Percentiles rank a stretch among this genome's conserved stretches.
phyloP scores from a whole-genome alignment of 75 land plant species.

The Larix kaempferi region DNA sequence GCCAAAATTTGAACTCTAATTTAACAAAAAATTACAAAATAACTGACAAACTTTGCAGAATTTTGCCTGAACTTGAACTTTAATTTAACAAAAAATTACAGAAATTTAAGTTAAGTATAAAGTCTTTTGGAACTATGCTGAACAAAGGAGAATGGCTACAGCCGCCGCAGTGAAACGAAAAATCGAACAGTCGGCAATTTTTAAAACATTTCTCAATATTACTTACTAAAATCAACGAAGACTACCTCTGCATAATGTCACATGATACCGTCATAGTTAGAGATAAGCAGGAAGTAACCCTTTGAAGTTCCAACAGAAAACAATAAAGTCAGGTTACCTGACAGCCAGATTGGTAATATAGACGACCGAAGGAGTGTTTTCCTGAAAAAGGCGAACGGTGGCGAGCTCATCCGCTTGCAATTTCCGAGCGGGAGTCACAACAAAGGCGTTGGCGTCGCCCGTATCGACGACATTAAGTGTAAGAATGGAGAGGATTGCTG shows the following conservation, averaged over 20 bases:
- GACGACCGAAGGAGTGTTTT: slow-evolving; percentile 98
- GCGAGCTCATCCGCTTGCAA: slow-evolving; percentile 93
- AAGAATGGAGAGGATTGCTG: slow-evolving; percentile 32
- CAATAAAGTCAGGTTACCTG: slow-evolving; percentile 29
- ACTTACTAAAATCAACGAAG: neutral
- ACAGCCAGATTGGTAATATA: slow-evolving; percentile 97
- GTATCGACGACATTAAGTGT: slow-evolving; percentile 30
- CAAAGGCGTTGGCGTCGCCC: slow-evolving; percentile 62
- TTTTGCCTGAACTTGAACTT: neutral
- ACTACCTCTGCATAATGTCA: neutral
- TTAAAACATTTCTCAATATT: neutral
- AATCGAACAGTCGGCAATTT: neutral
- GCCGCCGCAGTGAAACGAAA: neutral
- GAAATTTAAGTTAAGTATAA: neutral
- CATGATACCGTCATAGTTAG: neutral
- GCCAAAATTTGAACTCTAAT: too few relatives aligned
- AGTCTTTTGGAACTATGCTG: neutral
- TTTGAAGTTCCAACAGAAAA: neutral
- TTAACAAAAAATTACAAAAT: too few relatives aligned
- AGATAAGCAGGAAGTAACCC: neutral
- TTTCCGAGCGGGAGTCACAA: slow-evolving; percentile 59
- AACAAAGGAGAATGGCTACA: neutral
- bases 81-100: neutral
- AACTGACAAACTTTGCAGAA: neutral
- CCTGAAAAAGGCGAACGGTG: slow-evolving; percentile 94